A percentile compares a stretch with the other conserved stretches of the same genome.
phyloP scores from a whole-genome alignment of 805 yeast genomes.

The Metschnikowia vanudenii region DNA sequence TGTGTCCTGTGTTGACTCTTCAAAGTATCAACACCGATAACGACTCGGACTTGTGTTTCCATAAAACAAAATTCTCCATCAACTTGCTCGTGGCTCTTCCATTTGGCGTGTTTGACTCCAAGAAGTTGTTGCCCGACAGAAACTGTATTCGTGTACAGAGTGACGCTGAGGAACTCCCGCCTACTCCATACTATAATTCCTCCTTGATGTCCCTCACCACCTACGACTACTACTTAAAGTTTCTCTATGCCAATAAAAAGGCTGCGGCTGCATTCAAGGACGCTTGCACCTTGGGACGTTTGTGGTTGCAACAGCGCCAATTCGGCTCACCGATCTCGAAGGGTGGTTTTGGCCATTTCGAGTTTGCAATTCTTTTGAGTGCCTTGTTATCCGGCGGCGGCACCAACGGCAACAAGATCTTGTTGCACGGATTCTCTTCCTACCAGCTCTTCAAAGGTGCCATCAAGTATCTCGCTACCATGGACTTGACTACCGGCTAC shows the following conservation, averaged over 20 bases:
- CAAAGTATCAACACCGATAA: slow-evolving; percentile 52
- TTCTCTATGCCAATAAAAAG: slow-evolving; percentile 71
- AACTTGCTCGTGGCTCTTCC: slow-evolving; percentile 75
- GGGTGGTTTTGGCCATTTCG: slow-evolving; percentile 92
- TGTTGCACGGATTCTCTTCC: slow-evolving; percentile 85
- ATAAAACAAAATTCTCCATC: slow-evolving; percentile 67
- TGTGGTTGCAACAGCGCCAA: slow-evolving; percentile 91
- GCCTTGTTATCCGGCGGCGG: slow-evolving; percentile 85
- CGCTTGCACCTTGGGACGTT: slow-evolving; percentile 80
- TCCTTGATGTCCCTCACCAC: slow-evolving; percentile 69
- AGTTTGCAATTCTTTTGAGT: slow-evolving; percentile 78
- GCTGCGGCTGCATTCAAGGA: slow-evolving; percentile 79
- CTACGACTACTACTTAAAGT: slow-evolving; percentile 69
- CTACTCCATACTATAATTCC: slow-evolving; percentile 87
- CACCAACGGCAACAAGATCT: slow-evolving; percentile 65
- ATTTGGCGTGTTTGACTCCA: slow-evolving; percentile 63
- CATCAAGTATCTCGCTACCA: slow-evolving; percentile 74
- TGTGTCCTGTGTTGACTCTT: slow-evolving; percentile 71
- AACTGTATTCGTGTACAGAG: slow-evolving; percentile 77
- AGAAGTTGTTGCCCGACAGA: slow-evolving; percentile 74
- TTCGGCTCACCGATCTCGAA: slow-evolving; percentile 58
- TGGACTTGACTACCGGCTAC: slow-evolving; percentile 66
- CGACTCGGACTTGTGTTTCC: slow-evolving; percentile 51
- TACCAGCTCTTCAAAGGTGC: slow-evolving; percentile 93
- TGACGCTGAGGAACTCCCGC: slow-evolving; percentile 46